Conservation (phyloP, 495 filamentous ascomycete species). For the Rhypophila decipiens region DNA sequence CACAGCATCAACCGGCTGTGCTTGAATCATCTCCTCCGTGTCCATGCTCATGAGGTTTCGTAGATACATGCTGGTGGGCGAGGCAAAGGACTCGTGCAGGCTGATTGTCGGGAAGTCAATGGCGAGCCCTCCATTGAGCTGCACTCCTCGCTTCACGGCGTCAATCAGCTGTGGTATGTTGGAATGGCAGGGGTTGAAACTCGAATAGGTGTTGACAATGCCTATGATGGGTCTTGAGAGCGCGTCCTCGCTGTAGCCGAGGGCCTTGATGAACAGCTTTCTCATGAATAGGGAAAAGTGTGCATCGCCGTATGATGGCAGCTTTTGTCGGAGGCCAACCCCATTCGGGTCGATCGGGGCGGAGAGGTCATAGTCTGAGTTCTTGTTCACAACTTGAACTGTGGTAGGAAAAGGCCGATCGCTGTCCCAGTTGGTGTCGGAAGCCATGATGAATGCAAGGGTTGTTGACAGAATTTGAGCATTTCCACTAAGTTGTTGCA, state of each 20-base stretch:
- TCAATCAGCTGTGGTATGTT: conserved; percentile 63
- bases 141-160: conserved; percentile 56
- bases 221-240: conserved; percentile 59
- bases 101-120: conserved; percentile 65
- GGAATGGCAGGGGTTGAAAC: conserved; percentile 63
- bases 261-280: conserved; percentile 65
- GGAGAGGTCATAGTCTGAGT: conserved; percentile 48
- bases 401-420: background rate
- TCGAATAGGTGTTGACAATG: conserved; percentile 59
- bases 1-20: conserved; percentile 58
- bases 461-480: too few species aligned
- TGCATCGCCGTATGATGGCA: conserved; percentile 62
- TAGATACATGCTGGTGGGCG: conserved; percentile 63
- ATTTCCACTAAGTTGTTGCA: too few species aligned
- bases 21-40: conserved; percentile 63
- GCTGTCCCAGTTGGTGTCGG: background rate
- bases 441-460: too few species aligned
- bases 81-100: conserved; percentile 55
- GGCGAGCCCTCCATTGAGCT: conserved; percentile 53
- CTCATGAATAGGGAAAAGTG: conserved; percentile 66
- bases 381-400: too few species aligned
- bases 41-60: conserved; percentile 68
- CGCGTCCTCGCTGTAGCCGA: conserved; percentile 61
- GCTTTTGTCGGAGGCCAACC: conserved; percentile 50
- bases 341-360: conserved; percentile 37